A percentile compares a stretch with the other conserved stretches of the same genome.
phyloP scores from a whole-genome alignment of 1,139 yeast species.

The Candida freyschussii region DNA sequence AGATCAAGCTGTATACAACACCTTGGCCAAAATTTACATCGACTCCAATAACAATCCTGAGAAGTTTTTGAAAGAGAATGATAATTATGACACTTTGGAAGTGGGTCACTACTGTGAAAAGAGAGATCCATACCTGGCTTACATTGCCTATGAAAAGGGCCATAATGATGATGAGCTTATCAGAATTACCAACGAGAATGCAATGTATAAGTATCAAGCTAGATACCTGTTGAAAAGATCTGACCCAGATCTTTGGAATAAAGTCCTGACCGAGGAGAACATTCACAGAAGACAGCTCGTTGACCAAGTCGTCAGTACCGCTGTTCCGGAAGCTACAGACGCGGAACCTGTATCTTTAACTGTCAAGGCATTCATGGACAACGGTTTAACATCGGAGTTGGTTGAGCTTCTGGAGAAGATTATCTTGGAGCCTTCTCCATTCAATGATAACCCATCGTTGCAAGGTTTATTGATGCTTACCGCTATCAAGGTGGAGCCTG shows the following conservation, averaged over 20 bases:
- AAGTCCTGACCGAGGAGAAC: slow-evolving; percentile 71
- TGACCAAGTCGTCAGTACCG: slow-evolving; percentile 93
- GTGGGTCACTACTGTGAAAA: slow-evolving; percentile 99
- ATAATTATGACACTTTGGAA: slow-evolving; percentile 80
- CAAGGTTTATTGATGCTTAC: slow-evolving; percentile 91
- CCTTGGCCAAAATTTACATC: slow-evolving; percentile 94
- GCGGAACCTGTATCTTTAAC: slow-evolving; percentile 96
- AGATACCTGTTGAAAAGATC: slow-evolving; percentile 86
- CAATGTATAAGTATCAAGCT: slow-evolving; percentile 98
- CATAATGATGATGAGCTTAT: slow-evolving; percentile 84
- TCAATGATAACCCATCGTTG: slow-evolving; percentile 88
- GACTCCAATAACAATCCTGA: slow-evolving; percentile 98
- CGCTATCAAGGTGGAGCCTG: slow-evolving; percentile 90
- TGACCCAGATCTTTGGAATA: slow-evolving; percentile 75
- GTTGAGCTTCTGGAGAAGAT: slow-evolving; percentile 93
- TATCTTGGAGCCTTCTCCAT: slow-evolving; percentile 94
- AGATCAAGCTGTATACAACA: slow-evolving; percentile 89
- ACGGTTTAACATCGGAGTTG: slow-evolving; percentile 86
- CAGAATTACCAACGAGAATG: slow-evolving; percentile 89
- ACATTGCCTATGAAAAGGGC: slow-evolving; percentile 95
- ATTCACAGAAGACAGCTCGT: slow-evolving; percentile 84
- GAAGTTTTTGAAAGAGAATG: slow-evolving; percentile 88
- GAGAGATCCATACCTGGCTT: slow-evolving; percentile 97
- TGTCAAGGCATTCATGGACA: slow-evolving; percentile 96
- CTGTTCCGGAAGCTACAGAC: slow-evolving; percentile 90